These are phyloP conservation scores for Trichophyton benhamiae DNA, from an alignment of 2,329 filamentous ascomycete species.

Conservation along the genomic window DNA sequence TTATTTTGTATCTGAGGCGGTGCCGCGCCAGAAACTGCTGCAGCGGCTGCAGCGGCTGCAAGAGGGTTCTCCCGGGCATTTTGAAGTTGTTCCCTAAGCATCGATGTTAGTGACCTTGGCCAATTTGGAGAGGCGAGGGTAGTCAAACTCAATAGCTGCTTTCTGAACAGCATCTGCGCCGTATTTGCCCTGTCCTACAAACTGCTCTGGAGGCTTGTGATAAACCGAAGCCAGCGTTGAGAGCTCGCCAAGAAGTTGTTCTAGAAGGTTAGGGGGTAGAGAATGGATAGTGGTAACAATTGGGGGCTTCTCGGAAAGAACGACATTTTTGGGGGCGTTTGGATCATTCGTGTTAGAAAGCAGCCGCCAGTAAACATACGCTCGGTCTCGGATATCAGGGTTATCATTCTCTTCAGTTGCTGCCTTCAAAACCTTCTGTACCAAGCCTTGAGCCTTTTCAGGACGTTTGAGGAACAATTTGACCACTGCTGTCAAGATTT, in stretches of 20 bases:
- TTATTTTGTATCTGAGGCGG: conserved; percentile 53
- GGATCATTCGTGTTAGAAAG: conserved; percentile 70
- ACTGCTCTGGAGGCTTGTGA: conserved; percentile 96
- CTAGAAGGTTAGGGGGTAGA: conserved; percentile 68
- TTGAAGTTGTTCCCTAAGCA: conserved; percentile 63
- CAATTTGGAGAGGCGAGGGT: neutral
- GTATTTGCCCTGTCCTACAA: conserved; percentile 87
- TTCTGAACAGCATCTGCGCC: conserved; percentile 90
- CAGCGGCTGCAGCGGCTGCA: conserved; percentile 64
- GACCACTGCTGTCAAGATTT: conserved; percentile 92
- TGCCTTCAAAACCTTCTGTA: conserved; percentile 85
- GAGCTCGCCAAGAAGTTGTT: conserved; percentile 80
- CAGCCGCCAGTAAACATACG: conserved; percentile 96
- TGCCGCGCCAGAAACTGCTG: conserved; percentile 46
- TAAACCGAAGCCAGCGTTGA: conserved; percentile 95
- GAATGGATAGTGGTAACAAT: conserved; percentile 91
- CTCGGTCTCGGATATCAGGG: conserved; percentile 89
- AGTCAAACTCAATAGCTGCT: conserved; percentile 68
- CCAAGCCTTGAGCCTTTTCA: conserved; percentile 74
- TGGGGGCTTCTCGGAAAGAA: conserved; percentile 85
- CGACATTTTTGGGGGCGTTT: conserved; percentile 80
- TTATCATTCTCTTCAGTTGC: conserved; percentile 95
- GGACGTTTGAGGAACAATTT: conserved; percentile 97
- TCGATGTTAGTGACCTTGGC: conserved; percentile 14
- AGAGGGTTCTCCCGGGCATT: conserved; percentile 90